phyloP scores from a whole-genome alignment of 2,329 filamentous ascomycete genomes.

The Colletotrichum shisoi region DNA sequence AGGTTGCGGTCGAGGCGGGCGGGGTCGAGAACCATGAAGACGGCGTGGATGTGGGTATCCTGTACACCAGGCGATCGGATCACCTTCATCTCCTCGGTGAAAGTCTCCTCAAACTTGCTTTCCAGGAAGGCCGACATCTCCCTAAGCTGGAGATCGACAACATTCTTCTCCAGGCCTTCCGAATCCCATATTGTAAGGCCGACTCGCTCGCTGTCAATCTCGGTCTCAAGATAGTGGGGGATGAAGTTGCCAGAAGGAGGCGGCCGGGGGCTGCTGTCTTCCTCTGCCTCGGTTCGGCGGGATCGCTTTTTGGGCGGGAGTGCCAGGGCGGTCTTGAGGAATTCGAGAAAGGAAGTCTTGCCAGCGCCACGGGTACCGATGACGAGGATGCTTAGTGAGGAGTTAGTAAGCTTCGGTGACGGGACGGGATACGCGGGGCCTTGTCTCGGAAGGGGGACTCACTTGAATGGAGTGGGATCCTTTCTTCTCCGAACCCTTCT shows the following conservation, averaged over 20 bases:
- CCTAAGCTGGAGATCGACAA: constrained; percentile 91
- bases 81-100: constrained; percentile 97
- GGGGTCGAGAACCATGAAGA: constrained; percentile 91
- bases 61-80: constrained; percentile 89
- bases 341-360: constrained; percentile 97
- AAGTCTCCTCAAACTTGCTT: constrained; percentile 98
- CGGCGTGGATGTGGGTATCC: constrained; percentile 97
- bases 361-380: constrained; percentile 87
- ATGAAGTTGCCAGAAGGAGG: constrained; percentile 74
- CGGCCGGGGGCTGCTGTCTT: constrained; percentile 59
- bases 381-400: constrained; percentile 75
- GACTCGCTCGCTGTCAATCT: constrained; percentile 89
- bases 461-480: constrained; percentile 99
- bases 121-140: constrained; percentile 93
- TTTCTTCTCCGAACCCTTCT: constrained; percentile 91
- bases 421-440: constrained; percentile 2
- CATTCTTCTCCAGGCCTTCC: constrained; percentile 89
- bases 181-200: constrained; percentile 97
- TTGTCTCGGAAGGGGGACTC: constrained; percentile 54
- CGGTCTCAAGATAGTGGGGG: constrained; percentile 90
- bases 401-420: constrained; percentile 4
- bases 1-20: constrained; percentile 84
- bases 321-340: constrained; percentile 85
- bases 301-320: constrained; percentile 80
- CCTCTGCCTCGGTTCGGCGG: constrained; percentile 59